Conservation (phyloP, 495 filamentous ascomycete genomes). For the Pyrenula massariospora region DNA sequence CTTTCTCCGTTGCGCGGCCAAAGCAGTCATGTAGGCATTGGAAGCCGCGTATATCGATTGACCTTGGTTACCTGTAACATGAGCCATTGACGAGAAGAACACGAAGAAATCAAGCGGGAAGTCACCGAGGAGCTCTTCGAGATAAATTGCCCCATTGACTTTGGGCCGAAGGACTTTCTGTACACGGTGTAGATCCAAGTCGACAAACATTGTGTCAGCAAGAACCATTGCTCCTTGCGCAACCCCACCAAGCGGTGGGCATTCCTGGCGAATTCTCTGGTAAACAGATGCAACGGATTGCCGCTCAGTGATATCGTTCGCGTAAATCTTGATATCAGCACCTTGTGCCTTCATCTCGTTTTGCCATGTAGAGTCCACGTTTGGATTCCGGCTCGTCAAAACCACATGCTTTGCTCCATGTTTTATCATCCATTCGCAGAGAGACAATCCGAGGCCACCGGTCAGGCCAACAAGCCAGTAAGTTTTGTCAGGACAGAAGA, state of each 20-base stretch:
- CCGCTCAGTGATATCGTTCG: slow-evolving; percentile 22
- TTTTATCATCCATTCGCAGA: slow-evolving; percentile 43
- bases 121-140: not conserved
- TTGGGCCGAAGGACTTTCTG: slow-evolving; percentile 38
- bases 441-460: slow-evolving; percentile 43
- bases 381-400: slow-evolving; percentile 44
- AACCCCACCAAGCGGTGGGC: slow-evolving; percentile 42
- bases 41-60: slow-evolving; percentile 51
- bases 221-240: slow-evolving; percentile 33
- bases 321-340: slow-evolving; percentile 10
- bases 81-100: slow-evolving; percentile 39
- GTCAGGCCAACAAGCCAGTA: slow-evolving; percentile 49
- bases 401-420: slow-evolving; percentile 43
- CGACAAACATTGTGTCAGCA: slow-evolving; percentile 42
- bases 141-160: slow-evolving; percentile 17
- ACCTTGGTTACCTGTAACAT: slow-evolving; percentile 37
- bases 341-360: slow-evolving; percentile 16
- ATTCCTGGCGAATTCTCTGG: slow-evolving; percentile 8
- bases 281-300: not conserved
- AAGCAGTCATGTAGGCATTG: slow-evolving; percentile 35
- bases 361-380: slow-evolving; percentile 36
- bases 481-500: slow-evolving; percentile 29
- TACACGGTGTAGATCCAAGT: slow-evolving; percentile 41
- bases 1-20: slow-evolving; percentile 13
- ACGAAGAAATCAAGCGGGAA: slow-evolving; percentile 49